These are phyloP conservation scores for Gamsiella multidivaricata DNA, from an alignment of 192 early-diverging fungal species.

Conservation along the genomic window DNA sequence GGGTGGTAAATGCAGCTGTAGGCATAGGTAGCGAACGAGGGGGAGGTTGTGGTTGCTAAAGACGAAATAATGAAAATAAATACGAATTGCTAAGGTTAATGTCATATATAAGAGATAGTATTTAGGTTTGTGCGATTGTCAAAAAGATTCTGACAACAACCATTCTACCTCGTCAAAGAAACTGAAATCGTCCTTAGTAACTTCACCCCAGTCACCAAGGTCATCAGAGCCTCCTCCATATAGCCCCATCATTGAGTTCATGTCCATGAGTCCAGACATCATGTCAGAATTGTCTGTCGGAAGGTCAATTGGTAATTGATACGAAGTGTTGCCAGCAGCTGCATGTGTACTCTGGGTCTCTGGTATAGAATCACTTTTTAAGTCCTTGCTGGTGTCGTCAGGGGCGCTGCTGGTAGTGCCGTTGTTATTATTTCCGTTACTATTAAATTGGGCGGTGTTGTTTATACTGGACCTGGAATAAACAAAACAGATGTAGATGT, in stretches of 20 bases:
- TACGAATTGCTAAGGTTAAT: no score
- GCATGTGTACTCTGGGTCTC: constrained; percentile 24
- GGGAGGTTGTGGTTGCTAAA: constrained; percentile 35
- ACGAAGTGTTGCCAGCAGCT: constrained; percentile 11
- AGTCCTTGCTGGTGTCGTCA: not conserved
- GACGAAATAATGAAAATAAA: no score
- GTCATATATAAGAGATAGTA: no score
- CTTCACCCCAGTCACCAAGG: constrained; percentile 39
- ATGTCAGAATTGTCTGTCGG: constrained; percentile 21
- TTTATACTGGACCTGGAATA: constrained; percentile 1
- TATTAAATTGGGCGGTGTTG: constrained; percentile 11
- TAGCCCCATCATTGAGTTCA: constrained; percentile 34
- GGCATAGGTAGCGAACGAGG: constrained; percentile 11
- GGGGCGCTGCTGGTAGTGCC: not conserved
- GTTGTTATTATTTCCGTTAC: not conserved
- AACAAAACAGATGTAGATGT: not conserved
- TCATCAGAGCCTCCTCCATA: constrained; percentile 42
- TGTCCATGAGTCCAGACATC: constrained; percentile 35
- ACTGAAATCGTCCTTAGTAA: constrained; percentile 50
- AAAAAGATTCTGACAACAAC: not conserved
- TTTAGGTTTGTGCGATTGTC: no score
- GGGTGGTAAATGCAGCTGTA: not conserved
- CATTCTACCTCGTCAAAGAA: constrained; percentile 44
- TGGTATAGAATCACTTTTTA: no score
- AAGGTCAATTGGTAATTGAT: constrained; percentile 42